Evolutionary conservation across 2,329 filamentous ascomycete genomes (phyloP).

Genomic region (Stachybotrys echinatus): DNA sequence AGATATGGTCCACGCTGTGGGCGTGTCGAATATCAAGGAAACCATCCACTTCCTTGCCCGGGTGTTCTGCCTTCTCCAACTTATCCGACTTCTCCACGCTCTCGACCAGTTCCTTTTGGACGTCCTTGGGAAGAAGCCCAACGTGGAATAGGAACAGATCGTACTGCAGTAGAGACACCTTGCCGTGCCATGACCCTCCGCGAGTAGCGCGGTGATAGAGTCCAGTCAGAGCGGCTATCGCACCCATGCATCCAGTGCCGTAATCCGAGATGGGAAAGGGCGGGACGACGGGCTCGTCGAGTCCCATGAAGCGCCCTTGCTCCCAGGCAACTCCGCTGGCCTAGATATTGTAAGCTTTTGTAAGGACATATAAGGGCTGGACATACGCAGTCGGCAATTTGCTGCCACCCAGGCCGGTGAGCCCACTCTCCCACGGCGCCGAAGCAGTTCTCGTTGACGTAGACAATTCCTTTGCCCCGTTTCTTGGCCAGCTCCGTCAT

Average conservation of each 20-base stretch:
- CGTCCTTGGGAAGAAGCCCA: slow-evolving; percentile 47
- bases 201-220: slow-evolving; percentile 56
- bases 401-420: slow-evolving; percentile 62
- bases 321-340: slow-evolving; percentile 53
- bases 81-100: too few relatives aligned
- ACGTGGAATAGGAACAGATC: slow-evolving; percentile 60
- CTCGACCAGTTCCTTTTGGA: slow-evolving; percentile 46
- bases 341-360: slow-evolving; percentile 17
- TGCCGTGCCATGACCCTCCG: slow-evolving; percentile 63
- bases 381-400: slow-evolving; percentile 59
- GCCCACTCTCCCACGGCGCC: slow-evolving; percentile 58
- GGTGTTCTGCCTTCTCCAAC: too few relatives aligned
- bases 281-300: slow-evolving; percentile 59
- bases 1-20: slow-evolving; percentile 62
- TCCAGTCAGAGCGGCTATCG: slow-evolving; percentile 60
- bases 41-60: slow-evolving; percentile 35
- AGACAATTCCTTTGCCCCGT: slow-evolving; percentile 58
- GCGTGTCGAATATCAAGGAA: slow-evolving; percentile 55
- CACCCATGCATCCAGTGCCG: slow-evolving; percentile 67
- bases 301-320: slow-evolving; percentile 57
- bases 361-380: not conserved
- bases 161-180: slow-evolving; percentile 61
- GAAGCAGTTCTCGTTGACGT: slow-evolving; percentile 69
- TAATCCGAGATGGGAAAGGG: slow-evolving; percentile 62
- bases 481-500: slow-evolving; percentile 46